Conservation (phyloP, 1,284 basidiomycete genomes). For the Marasmius fiardii region DNA sequence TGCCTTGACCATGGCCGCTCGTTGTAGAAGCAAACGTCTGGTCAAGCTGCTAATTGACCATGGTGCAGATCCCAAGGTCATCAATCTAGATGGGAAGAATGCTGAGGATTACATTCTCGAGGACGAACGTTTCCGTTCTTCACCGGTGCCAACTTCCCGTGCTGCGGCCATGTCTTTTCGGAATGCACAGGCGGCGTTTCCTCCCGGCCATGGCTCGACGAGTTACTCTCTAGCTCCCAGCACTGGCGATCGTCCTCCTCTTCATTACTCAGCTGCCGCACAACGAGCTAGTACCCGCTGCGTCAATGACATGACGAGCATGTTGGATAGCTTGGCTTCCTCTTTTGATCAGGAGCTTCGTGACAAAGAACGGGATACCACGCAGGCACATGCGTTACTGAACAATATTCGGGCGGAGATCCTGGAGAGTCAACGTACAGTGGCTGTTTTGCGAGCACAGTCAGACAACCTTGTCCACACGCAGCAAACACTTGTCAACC, state of each 20-base stretch:
- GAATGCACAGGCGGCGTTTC: slow-evolving; percentile 57
- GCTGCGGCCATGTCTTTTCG: slow-evolving; percentile 63
- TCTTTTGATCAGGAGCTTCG: slow-evolving; percentile 92
- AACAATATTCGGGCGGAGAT: slow-evolving; percentile 92
- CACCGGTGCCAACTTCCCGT: slow-evolving; percentile 74
- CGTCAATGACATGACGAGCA: slow-evolving; percentile 80
- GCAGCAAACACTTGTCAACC: slow-evolving; percentile 53
- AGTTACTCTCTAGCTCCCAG: slow-evolving; percentile 43
- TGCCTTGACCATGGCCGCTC: slow-evolving; percentile 93
- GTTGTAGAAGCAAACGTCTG: slow-evolving; percentile 94
- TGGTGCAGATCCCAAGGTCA: slow-evolving; percentile 94
- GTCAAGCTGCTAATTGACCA: slow-evolving; percentile 96
- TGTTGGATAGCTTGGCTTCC: slow-evolving; percentile 89
- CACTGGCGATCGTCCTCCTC: slow-evolving; percentile 59
- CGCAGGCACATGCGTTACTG: slow-evolving; percentile 87
- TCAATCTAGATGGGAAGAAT: slow-evolving; percentile 94
- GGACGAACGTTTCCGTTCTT: slow-evolving; percentile 95
- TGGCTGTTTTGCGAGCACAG: slow-evolving; percentile 68
- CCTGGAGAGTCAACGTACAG: slow-evolving; percentile 78
- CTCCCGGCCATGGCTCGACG: slow-evolving; percentile 34
- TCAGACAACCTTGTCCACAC: slow-evolving; percentile 68
- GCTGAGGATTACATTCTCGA: slow-evolving; percentile 99
- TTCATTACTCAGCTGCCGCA: slow-evolving; percentile 87
- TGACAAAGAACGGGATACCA: slow-evolving; percentile 89
- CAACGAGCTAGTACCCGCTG: slow-evolving; percentile 86